These are phyloP conservation scores for Arthrobotrys pseudoclavata DNA, from an alignment of 2,329 filamentous ascomycete genomes.

Conservation along the genomic window DNA sequence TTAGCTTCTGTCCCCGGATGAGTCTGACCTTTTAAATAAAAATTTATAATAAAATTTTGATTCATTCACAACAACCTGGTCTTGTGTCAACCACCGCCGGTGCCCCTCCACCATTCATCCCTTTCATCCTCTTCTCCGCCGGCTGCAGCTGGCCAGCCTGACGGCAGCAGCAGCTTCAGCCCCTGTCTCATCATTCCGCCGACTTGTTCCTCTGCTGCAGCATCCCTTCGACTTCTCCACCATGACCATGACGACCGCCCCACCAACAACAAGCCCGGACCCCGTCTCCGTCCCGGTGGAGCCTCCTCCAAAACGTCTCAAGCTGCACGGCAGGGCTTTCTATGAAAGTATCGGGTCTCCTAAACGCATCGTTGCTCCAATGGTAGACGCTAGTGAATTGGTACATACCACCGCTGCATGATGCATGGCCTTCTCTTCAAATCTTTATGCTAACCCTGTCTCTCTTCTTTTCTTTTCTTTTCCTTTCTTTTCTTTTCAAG, in stretches of 20 bases:
- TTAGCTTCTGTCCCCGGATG: neutral
- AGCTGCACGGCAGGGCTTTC: slow-evolving; percentile 87
- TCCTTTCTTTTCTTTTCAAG: slow-evolving; percentile 68
- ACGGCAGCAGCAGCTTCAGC: neutral
- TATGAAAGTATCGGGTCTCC: slow-evolving; percentile 95
- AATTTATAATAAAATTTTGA: too few species aligned
- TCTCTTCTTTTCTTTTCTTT: slow-evolving; percentile 64
- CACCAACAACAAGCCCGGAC: neutral
- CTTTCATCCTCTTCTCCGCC: slow-evolving; percentile 13
- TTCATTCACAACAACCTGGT: too few species aligned
- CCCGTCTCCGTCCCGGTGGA: too few species aligned
- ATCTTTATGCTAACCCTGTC: too few species aligned
- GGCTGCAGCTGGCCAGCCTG: slow-evolving; percentile 31
- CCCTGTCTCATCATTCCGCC: too few species aligned
- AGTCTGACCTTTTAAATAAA: too few species aligned
- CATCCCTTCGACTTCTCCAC: too few species aligned
- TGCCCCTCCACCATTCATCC: slow-evolving; percentile 10
- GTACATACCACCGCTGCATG: too few species aligned
- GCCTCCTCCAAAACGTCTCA: slow-evolving; percentile 67
- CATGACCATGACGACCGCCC: slow-evolving; percentile 25
- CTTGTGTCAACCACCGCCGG: neutral
- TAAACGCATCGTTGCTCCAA: slow-evolving; percentile 90
- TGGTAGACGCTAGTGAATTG: slow-evolving; percentile 99
- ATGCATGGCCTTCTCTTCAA: too few species aligned
- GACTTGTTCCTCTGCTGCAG: too few species aligned